Evolutionary conservation across 176 grass and related monocot species (phyloP).

Genomic region (Oryza nivara): DNA sequence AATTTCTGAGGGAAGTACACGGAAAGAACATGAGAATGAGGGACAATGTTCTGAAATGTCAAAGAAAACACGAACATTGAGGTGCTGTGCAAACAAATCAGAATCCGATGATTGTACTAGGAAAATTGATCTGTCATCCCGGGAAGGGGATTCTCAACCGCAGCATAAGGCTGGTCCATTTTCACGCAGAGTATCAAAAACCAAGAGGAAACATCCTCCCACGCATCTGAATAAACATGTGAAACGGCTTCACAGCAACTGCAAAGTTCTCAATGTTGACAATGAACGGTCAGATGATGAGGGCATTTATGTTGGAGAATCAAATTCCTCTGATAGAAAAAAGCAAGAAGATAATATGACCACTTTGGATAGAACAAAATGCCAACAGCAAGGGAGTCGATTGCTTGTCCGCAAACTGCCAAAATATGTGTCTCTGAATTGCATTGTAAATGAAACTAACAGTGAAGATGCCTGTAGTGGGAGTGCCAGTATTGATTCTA

Average conservation of each 20-base stretch:
- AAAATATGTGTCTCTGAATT: slow-evolving; percentile 86
- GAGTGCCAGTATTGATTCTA: slow-evolving; percentile 58
- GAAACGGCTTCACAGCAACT: slow-evolving; percentile 43
- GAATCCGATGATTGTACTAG: slow-evolving; percentile 39
- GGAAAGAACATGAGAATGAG: slow-evolving; percentile 33
- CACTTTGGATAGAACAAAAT: slow-evolving; percentile 24
- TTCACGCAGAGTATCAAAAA: slow-evolving; percentile 45
- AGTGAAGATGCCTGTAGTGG: slow-evolving; percentile 43
- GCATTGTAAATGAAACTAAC: slow-evolving; percentile 64
- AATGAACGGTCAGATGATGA: slow-evolving; percentile 35
- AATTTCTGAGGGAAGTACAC: slow-evolving; percentile 42
- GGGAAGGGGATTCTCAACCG: slow-evolving; percentile 35
- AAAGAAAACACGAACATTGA: slow-evolving; percentile 41
- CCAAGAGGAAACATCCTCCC: slow-evolving; percentile 53
- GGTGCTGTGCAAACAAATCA: slow-evolving; percentile 33
- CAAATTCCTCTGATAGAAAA: slow-evolving; percentile 39
- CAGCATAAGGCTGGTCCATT: slow-evolving; percentile 31
- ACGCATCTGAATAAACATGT: slow-evolving; percentile 51
- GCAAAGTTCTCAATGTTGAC: slow-evolving; percentile 38
- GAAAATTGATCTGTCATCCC: slow-evolving; percentile 45
- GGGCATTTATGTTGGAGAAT: slow-evolving; percentile 31
- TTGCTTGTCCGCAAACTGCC: slow-evolving; percentile 62
- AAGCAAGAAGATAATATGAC: slow-evolving; percentile 36
- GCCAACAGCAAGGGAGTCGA: slow-evolving; percentile 40
- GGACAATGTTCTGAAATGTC: slow-evolving; percentile 35